Base-by-base conservation (phyloP, 2,329 filamentous ascomycete species). In the Hymenoscyphus repandus region DNA sequence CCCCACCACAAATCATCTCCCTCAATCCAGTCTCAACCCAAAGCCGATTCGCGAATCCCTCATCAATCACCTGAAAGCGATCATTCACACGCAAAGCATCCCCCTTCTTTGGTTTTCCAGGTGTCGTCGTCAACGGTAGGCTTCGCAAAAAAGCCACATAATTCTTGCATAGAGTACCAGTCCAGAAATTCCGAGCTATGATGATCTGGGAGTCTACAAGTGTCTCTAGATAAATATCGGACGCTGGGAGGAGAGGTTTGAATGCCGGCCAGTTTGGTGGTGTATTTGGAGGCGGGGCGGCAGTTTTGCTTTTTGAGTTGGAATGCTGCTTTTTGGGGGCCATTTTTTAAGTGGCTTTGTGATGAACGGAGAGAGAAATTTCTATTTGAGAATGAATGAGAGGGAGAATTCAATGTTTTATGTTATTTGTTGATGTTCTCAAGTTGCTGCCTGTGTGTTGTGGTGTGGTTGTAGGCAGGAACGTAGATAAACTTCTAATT, bases 51-150 rank as follows among this genome's bases (percentile, higher is more conserved):
- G 91, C 88, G 67, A 96, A 95, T 0, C 58, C 68, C 27, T 79
- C 69, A 70, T 96, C 91, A 27, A 90, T 74, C 17, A 95, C 73
- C 69, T 95, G 89, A 61, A 86, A 95, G 10, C 92, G 82, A 66
- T 96, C 92, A 66, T 96, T 96, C 42, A 96, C 87, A 33, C 92
- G 78, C 18, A 85, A 74, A 0, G 85, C 85, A 47, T 88, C 79
- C 48, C 81, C 84, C 56, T 76, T 81, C 64, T 85, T 86, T 1
- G 83, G 83, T 60, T 76, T 78, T 0, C 76, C 77, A 0, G 83
- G 83, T 2, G 84, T 88, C 0, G 83, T 87, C 3, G 72, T 73
- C 17, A 88, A 66, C 0, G 82, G 80, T 3, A 88, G 66, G 0
- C 73, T 75, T 33, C 62, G 65, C 1, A 88, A 72, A 58, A 87